A percentile compares a stretch with the other conserved stretches of the same genome.
phyloP scores from a whole-genome alignment of 2,329 filamentous ascomycete species.

The Trichoderma hamatum region DNA sequence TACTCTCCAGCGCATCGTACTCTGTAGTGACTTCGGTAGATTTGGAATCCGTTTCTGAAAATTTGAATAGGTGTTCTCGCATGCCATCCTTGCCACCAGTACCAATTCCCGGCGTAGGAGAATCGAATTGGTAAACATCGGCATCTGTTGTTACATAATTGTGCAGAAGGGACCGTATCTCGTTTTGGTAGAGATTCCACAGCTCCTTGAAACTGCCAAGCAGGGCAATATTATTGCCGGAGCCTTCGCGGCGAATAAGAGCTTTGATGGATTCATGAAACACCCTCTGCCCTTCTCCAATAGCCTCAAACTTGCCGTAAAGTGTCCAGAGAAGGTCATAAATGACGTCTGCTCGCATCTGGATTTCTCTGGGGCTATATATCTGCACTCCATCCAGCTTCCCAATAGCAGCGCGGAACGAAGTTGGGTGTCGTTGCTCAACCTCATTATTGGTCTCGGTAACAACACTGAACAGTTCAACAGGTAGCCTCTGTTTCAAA shows the following conservation, averaged over 20 bases:
- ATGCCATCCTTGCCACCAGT: slow-evolving; percentile 52
- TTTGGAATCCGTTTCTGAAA: slow-evolving; percentile 81
- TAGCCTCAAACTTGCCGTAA: slow-evolving; percentile 96
- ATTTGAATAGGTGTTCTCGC: slow-evolving; percentile 75
- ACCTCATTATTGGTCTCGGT: slow-evolving; percentile 95
- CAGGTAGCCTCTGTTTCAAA: slow-evolving; percentile 88
- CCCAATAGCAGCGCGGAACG: slow-evolving; percentile 63
- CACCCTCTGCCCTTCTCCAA: slow-evolving; percentile 91
- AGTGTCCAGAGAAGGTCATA: slow-evolving; percentile 90
- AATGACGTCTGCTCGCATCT: slow-evolving; percentile 80
- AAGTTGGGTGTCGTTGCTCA: slow-evolving; percentile 87
- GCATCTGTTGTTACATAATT: slow-evolving; percentile 95
- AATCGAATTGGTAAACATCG: slow-evolving; percentile 67
- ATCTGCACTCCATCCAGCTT: slow-evolving; percentile 62
- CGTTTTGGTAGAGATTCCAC: slow-evolving; percentile 97
- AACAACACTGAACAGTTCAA: slow-evolving; percentile 91
- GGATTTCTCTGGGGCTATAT: slow-evolving; percentile 70
- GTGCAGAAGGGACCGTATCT: slow-evolving; percentile 90
- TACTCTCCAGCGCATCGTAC: slow-evolving; percentile 85
- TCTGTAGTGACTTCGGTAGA: slow-evolving; percentile 79
- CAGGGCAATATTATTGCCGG: slow-evolving; percentile 64
- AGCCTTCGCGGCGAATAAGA: slow-evolving; percentile 79
- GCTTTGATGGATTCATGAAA: slow-evolving; percentile 90
- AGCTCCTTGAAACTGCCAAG: slow-evolving; percentile 92
- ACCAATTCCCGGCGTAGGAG: slow-evolving; percentile 53